Evolutionary conservation across 1,284 basidiomycete genomes (phyloP), one percentile per base, ranked within the genome.

Genomic region (Athelia psychrophila): DNA sequence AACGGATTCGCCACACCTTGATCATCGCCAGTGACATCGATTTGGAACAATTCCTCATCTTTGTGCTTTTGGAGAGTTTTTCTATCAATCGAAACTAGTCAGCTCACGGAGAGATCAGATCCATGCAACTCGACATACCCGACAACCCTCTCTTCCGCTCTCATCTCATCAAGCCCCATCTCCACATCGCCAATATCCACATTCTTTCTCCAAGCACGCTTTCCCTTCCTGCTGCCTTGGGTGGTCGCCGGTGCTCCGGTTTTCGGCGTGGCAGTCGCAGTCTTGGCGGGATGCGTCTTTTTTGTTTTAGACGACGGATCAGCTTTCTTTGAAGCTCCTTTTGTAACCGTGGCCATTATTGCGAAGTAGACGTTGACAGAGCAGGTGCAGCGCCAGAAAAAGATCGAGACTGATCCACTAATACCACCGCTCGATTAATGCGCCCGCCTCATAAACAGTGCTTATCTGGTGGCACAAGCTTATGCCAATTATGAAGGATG

Each of bases 191-290:
- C 80, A 44, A 95, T 78, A 65, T 95, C 84, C 50, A 95, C 84
- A 68, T 96, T 91, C 73, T 97, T 97, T 62, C 95, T 74, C 95
- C 95, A 97, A 50, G 93, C 86, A 54, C 83, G 84, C 71, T 96
- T 97, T 47, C 93, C 91, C 68, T 94, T 97, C 52, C 94, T 76
- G 58, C 87, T 92, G 0, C 83, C 70, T 65, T 95, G 93, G 12
- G 72, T 76, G 46, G 77, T 85, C 1, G 88, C 76, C 0, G 90
- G 90, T 3, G 88, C 88, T 8, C 83, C 83, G n/a, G 5, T 30
- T 30, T 30, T 30, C 13, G 27, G 13, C 27, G 27, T 13, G 13
- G 27, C 13, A 30, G 6, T 13, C 27, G 13, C 27, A 5, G 27
- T 6, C 13, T 30, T 30, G 27, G 27, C 27, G 6, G 27, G 13